A percentile compares a stretch with the other conserved stretches of the same genome.
These are phyloP conservation scores for Allomyces javanicus DNA, from an alignment of 192 early-diverging fungal species.

Conservation along the genomic window DNA sequence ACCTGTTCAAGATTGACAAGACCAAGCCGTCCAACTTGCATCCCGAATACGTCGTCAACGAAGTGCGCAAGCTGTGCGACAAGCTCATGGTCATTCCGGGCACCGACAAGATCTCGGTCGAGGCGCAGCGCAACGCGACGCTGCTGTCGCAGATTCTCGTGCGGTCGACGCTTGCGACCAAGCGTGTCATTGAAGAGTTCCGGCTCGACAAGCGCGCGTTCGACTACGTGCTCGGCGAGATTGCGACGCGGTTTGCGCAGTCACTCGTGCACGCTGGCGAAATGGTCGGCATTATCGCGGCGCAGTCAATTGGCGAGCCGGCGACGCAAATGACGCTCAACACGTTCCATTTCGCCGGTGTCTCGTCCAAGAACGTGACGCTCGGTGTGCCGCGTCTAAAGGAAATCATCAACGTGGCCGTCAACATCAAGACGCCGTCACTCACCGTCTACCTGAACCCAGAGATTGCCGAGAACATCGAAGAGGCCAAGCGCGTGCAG, in stretches of 20 bases:
- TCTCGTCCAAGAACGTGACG: slow-evolving; percentile 88
- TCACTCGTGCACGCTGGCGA: slow-evolving; percentile 84
- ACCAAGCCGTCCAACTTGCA: slow-evolving; percentile 67
- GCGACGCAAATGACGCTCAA: slow-evolving; percentile 99
- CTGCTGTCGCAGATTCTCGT: slow-evolving; percentile 72
- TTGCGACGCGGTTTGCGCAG: slow-evolving; percentile 73
- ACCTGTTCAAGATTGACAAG: slow-evolving; percentile 66
- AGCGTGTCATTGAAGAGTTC: slow-evolving; percentile 76
- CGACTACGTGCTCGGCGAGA: slow-evolving; percentile 85
- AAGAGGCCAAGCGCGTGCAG: slow-evolving; percentile 75
- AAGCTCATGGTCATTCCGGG: slow-evolving; percentile 66
- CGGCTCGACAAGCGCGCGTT: slow-evolving; percentile 72
- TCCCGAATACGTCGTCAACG: slow-evolving; percentile 57
- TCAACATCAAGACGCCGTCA: slow-evolving; percentile 84
- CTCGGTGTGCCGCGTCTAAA: slow-evolving; percentile 95
- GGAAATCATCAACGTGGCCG: slow-evolving; percentile 98
- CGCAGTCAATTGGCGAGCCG: slow-evolving; percentile 98
- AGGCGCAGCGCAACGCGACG: slow-evolving; percentile 85
- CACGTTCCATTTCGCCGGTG: slow-evolving; percentile 99
- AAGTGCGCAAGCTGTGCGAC: slow-evolving; percentile 48
- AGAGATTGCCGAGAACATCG: slow-evolving; percentile 49
- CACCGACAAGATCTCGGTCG: slow-evolving; percentile 58
- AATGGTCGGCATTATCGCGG: slow-evolving; percentile 94
- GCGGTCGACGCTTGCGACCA: slow-evolving; percentile 60
- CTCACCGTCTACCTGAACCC: slow-evolving; percentile 52